Conservation (phyloP, 1,284 basidiomycete genomes). For the Xanthoconium separans region DNA sequence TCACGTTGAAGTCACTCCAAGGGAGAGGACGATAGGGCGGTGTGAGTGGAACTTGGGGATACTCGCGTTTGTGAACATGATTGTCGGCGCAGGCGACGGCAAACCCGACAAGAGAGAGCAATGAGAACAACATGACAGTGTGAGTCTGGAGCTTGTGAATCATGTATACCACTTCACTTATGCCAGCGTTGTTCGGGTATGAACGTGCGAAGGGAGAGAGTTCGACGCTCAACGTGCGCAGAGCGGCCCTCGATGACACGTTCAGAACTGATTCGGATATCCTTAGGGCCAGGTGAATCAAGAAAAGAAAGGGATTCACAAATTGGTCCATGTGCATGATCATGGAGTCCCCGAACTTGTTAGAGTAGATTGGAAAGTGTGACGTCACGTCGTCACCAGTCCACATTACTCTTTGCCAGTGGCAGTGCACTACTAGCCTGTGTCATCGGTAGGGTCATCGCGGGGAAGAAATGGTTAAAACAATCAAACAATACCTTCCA, state of each 20-base stretch:
- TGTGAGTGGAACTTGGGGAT: conserved; percentile 45
- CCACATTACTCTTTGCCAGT: too few species aligned
- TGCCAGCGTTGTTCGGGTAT: background rate
- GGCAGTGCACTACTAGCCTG: too few species aligned
- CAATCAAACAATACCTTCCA: too few species aligned
- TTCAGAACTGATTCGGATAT: too few species aligned
- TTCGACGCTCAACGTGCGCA: background rate
- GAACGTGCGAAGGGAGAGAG: background rate
- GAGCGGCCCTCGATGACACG: background rate
- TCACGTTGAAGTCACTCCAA: conserved; percentile 73
- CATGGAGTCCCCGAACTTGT: too few species aligned
- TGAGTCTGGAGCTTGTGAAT: background rate
- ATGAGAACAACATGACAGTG: conserved; percentile 16
- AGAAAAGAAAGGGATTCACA: too few species aligned
- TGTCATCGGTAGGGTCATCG: too few species aligned
- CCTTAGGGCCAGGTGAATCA: too few species aligned
- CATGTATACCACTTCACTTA: background rate
- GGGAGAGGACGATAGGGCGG: conserved; percentile 61
- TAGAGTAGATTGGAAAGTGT: too few species aligned
- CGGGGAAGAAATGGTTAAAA: too few species aligned
- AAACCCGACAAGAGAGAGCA: conserved; percentile 21
- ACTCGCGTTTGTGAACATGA: conserved; percentile 43
- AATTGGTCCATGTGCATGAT: too few species aligned
- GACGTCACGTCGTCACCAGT: too few species aligned
- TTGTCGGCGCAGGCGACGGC: conserved; percentile 20